phyloP scores from a whole-genome alignment of 805 yeast species.

The Lipomyces japonicus region DNA sequence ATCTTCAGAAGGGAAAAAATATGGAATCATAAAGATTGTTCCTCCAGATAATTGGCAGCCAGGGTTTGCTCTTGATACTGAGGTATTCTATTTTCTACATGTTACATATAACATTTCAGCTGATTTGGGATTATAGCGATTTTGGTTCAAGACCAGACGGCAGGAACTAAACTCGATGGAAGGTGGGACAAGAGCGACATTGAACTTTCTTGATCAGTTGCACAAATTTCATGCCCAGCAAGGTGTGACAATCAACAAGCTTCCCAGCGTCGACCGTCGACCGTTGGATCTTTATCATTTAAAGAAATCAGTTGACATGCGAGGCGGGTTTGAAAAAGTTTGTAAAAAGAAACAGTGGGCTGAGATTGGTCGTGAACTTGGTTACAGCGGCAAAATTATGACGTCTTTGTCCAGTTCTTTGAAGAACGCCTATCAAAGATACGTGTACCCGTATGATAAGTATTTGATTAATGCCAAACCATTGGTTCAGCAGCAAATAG shows the following conservation, averaged over 20 bases:
- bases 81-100: constrained; percentile 17
- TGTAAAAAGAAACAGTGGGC: constrained; percentile 55
- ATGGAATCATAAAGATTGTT: constrained; percentile 72
- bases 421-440: constrained; percentile 45
- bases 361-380: constrained; percentile 75
- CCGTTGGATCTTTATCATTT: constrained; percentile 35
- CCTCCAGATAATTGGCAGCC: constrained; percentile 56
- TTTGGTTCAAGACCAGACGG: constrained; percentile 37
- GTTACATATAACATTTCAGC: background rate
- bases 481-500: constrained; percentile 23
- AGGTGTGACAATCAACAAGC: constrained; percentile 26
- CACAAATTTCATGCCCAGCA: constrained; percentile 35
- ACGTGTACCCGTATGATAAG: constrained; percentile 34
- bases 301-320: constrained; percentile 32
- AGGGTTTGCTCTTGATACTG: constrained; percentile 36
- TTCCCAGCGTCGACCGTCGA: constrained; percentile 33
- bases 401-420: constrained; percentile 67
- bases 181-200: constrained; percentile 35
- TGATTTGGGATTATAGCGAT: constrained; percentile 19
- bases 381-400: constrained; percentile 68
- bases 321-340: constrained; percentile 35
- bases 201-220: constrained; percentile 38
- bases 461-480: constrained; percentile 30
- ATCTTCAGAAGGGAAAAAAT: constrained; percentile 49
- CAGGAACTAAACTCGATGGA: constrained; percentile 39